Conservation (phyloP, 2,329 filamentous ascomycete genomes). For the Aspergillus pseudotamarii region DNA sequence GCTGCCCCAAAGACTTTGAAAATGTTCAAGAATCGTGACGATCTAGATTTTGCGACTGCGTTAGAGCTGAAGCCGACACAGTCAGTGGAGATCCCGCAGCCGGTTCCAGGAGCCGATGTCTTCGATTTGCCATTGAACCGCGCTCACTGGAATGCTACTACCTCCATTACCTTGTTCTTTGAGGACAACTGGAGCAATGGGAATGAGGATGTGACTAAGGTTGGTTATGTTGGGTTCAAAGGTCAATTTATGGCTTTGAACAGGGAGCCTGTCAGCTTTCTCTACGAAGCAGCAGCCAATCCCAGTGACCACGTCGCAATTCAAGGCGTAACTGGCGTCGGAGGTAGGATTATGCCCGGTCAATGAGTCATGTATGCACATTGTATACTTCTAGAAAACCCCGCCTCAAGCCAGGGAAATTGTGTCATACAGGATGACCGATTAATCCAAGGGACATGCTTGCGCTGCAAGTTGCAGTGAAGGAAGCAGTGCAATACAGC, state of each 20-base stretch:
- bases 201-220: constrained; percentile 75
- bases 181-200: constrained; percentile 85
- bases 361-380: constrained; percentile 33
- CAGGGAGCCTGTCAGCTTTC: constrained; percentile 77
- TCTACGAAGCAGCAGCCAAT: constrained; percentile 94
- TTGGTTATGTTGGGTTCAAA: constrained; percentile 88
- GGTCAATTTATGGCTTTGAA: constrained; percentile 90
- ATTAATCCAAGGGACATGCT: neutral
- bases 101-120: constrained; percentile 61
- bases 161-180: constrained; percentile 81
- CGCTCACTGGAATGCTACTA: constrained; percentile 86
- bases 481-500: neutral
- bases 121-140: constrained; percentile 87
- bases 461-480: neutral
- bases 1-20: constrained; percentile 81
- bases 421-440: neutral
- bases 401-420: neutral
- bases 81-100: constrained; percentile 74
- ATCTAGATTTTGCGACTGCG: constrained; percentile 81
- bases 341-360: constrained; percentile 45
- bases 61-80: constrained; percentile 73
- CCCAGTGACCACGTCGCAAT: constrained; percentile 74
- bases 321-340: constrained; percentile 45
- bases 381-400: neutral
- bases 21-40: constrained; percentile 82